phyloP scores from a whole-genome alignment of 169 alveolate species.

The Plasmodium relictum region DNA sequence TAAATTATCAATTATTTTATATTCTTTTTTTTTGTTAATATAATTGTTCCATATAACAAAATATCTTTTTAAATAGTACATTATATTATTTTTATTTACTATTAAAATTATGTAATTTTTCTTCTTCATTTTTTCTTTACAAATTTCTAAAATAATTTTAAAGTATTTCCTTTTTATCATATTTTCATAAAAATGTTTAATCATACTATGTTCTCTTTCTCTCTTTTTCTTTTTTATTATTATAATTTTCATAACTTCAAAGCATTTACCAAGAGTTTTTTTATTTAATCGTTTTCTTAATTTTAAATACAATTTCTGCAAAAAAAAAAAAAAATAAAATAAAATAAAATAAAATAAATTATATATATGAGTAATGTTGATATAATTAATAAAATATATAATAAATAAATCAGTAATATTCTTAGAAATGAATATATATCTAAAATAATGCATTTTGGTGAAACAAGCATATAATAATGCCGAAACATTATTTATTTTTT shows the following conservation, averaged over 20 bases:
- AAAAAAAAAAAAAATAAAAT: background rate
- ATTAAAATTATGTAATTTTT: background rate
- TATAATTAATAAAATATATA: background rate
- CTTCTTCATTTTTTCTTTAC: background rate
- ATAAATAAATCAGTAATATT: background rate
- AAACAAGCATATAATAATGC: background rate
- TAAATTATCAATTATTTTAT: slow-evolving; percentile 3
- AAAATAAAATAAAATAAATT: background rate
- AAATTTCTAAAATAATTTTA: background rate
- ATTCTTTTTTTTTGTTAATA: slow-evolving; percentile 12
- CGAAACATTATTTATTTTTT: background rate
- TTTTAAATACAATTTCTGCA: slow-evolving; percentile 22
- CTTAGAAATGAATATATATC: background rate
- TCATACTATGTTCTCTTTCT: slow-evolving; percentile 19
- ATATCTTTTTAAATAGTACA: background rate
- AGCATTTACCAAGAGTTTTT: slow-evolving; percentile 12
- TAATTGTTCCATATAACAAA: slow-evolving; percentile 23
- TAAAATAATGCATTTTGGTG: background rate
- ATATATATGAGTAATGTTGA: background rate
- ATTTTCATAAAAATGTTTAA: slow-evolving; percentile 1
- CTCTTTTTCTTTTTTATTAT: slow-evolving; percentile 21
- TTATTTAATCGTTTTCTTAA: background rate
- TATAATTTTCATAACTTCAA: background rate
- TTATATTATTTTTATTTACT: background rate
- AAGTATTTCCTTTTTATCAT: slow-evolving; percentile 20